These are phyloP conservation scores for Adansonia digitata DNA, from an alignment of 345 rosid species.

Conservation along the genomic window DNA sequence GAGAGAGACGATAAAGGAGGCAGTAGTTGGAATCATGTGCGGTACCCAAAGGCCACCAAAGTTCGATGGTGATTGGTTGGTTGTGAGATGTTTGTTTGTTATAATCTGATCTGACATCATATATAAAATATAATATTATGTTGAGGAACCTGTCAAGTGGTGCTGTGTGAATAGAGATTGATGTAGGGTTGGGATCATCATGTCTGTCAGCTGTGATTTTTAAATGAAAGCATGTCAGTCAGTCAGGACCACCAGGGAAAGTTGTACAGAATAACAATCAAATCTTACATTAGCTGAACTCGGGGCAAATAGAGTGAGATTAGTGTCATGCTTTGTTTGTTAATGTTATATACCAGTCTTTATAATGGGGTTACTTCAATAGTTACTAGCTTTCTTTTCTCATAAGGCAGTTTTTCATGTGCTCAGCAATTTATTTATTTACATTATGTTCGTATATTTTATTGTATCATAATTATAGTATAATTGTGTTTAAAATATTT, in stretches of 20 bases:
- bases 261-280: background rate
- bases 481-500: no score
- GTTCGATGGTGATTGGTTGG: slow-evolving; percentile 15
- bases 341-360: no score
- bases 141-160: background rate
- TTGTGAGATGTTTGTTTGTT: background rate
- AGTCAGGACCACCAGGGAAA: background rate
- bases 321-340: no score
- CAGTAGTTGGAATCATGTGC: slow-evolving; percentile 16
- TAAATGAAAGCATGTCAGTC: no score
- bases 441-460: no score
- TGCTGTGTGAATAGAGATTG: background rate
- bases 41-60: background rate
- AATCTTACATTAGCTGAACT: background rate
- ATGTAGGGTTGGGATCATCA: no score
- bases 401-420: no score
- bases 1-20: background rate
- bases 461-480: no score
- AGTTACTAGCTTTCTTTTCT: no score
- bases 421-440: no score
- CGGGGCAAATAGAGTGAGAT: background rate
- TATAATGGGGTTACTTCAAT: no score
- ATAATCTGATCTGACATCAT: background rate
- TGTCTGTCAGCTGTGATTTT: no score
- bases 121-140: background rate